These are phyloP conservation scores for Flueggea neowawraea DNA, from an alignment of 441 rosid genomes.

Conservation along the genomic window DNA sequence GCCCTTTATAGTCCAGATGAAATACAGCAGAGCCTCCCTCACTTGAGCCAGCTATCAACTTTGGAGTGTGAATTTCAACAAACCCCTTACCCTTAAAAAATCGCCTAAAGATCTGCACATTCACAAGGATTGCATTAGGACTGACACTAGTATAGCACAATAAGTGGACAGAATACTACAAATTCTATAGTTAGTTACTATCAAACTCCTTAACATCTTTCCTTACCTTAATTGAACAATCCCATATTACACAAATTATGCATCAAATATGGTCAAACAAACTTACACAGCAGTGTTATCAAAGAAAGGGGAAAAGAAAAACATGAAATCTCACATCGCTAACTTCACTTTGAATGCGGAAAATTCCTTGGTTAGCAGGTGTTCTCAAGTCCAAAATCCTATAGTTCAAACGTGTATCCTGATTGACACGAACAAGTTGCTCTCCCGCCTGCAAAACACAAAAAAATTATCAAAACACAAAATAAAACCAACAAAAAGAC, in stretches of 20 bases:
- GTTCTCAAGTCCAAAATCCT: slow-evolving; percentile 78
- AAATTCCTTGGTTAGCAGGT: slow-evolving; percentile 83
- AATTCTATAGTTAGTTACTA: not conserved
- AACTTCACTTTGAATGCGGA: slow-evolving; percentile 59
- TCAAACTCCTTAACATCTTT: too few species aligned
- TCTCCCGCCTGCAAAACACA: slow-evolving; percentile 44
- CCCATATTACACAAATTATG: too few species aligned
- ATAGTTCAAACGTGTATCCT: slow-evolving; percentile 72
- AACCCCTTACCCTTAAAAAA: slow-evolving; percentile 50
- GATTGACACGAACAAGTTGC: slow-evolving; percentile 67
- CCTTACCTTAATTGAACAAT: too few species aligned
- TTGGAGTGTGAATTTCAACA: slow-evolving; percentile 80
- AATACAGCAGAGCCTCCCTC: slow-evolving; percentile 98
- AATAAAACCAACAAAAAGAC: not conserved
- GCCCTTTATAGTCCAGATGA: slow-evolving; percentile 81
- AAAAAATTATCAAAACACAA: not conserved
- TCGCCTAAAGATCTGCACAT: slow-evolving; percentile 62
- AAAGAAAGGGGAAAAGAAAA: not conserved
- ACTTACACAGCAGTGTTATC: not conserved
- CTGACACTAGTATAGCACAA: not conserved
- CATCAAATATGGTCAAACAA: not conserved
- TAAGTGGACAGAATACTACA: not conserved
- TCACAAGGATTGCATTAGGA: not conserved
- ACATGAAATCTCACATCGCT: slow-evolving; percentile 36
- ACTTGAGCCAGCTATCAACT: slow-evolving; percentile 78